phyloP scores from a whole-genome alignment of 805 yeast species.

The Teunomyces panamensis region DNA sequence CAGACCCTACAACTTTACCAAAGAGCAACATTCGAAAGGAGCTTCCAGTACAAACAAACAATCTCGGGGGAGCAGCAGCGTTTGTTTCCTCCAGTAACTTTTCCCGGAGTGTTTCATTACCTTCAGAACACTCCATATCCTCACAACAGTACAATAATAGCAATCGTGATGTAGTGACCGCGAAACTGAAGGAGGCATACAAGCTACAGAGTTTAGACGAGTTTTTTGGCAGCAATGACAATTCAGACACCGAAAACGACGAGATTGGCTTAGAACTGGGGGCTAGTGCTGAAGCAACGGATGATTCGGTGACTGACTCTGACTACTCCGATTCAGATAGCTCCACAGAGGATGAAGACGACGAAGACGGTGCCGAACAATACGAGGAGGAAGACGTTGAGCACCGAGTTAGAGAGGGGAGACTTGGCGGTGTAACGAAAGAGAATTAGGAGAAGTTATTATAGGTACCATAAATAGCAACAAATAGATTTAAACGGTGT shows the following conservation, averaged over 20 bases:
- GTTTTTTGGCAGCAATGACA: constrained; percentile 53
- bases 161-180: not conserved
- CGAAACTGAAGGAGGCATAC: constrained; percentile 33
- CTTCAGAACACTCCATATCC: constrained; percentile 23
- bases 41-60: constrained; percentile 10
- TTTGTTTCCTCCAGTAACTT: not conserved
- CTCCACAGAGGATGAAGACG: constrained; percentile 7
- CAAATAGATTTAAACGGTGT: not conserved
- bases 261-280: constrained; percentile 13
- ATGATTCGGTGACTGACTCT: constrained; percentile 9
- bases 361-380: constrained; percentile 2
- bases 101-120: constrained; percentile 17
- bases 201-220: constrained; percentile 82
- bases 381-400: constrained; percentile 17
- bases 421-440: not conserved
- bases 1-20: constrained; percentile 29
- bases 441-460: not conserved
- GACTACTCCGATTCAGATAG: constrained; percentile 15
- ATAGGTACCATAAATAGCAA: not conserved
- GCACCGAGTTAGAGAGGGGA: constrained; percentile 5
- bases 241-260: constrained; percentile 15
- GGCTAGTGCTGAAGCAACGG: not conserved
- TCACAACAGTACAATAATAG: constrained; percentile 12
- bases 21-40: constrained; percentile 31
- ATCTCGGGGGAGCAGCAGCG: not conserved